Evolutionary conservation across 192 early-diverging fungal species (phyloP), one percentile per base, ranked within the genome.

Genomic region (Obelidium mucronatum): DNA sequence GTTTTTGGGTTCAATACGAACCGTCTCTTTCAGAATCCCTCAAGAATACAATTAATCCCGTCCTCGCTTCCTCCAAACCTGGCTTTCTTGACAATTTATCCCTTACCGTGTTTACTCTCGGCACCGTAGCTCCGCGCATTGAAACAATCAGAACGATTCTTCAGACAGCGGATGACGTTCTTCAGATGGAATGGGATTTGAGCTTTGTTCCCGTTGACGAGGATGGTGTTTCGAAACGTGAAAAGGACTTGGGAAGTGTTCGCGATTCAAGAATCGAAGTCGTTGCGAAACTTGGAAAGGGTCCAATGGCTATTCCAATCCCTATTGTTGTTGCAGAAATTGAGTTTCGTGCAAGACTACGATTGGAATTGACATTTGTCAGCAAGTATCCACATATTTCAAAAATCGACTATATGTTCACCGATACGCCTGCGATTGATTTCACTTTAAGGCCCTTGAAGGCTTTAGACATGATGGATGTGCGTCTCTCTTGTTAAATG

Each of bases 1-100:
- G 91, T 60, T 96, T 95, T 80, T 97, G 96, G 96, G 81, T 94
- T 26, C 95, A 93, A 73, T 94, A 92, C 65, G 96, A 97, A 80
- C 95, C 95, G 31, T 86, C 89, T 28, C 85, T 97, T 64, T 93
- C 92, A 60, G 83, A 89, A 42, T 84, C 88, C 56, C 84, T 96
- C 15, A 89, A 93, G 34, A 87, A 91, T 31, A 86, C 79, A 28
- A 92, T 90, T 34, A 93, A 96, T 80, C 79, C 85, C 11, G 89
- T 93, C 63, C 81, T 97, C 64, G 90, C 87, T 19, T 89, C 90
- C 54, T 87, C 81, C 37, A 92, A 91, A 26, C 94, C 94, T 3
- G 84, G 89, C 2, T 95, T 95, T 73, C 74, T 97, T 24, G 93
- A 78, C 59, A 78, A 78, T 36, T 55, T 85, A 31, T n/a, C 61